Evolutionary conservation across 2,329 filamentous ascomycete genomes (phyloP).

Genomic region (Lithohypha guttulata): DNA sequence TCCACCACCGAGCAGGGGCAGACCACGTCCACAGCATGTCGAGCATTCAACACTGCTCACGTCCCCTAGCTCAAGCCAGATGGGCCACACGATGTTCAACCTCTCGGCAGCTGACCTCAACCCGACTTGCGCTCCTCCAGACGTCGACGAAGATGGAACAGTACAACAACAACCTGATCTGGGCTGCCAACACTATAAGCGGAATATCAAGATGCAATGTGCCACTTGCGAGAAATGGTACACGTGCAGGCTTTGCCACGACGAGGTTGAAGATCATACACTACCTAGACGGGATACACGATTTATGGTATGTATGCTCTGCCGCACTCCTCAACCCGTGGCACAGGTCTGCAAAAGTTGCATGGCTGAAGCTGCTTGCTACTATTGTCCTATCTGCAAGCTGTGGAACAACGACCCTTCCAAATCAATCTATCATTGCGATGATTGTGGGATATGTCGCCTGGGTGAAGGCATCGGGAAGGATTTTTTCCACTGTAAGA

Average conservation of each 20-base stretch:
- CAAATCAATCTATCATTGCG: constrained; percentile 91
- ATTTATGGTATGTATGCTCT: constrained; percentile 97
- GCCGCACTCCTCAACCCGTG: constrained; percentile 71
- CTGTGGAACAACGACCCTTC: constrained; percentile 89
- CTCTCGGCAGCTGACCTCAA: constrained; percentile 46
- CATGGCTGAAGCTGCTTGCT: constrained; percentile 66
- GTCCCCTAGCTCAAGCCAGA: constrained; percentile 24
- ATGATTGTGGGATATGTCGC: constrained; percentile 90
- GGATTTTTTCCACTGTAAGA: constrained; percentile 98
- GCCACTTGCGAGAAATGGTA: constrained; percentile 85
- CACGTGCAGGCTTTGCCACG: constrained; percentile 88
- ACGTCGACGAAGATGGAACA: constrained; percentile 35
- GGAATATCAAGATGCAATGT: constrained; percentile 94
- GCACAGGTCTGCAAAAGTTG: constrained; percentile 69
- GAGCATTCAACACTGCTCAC: constrained; percentile 25
- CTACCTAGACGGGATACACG: constrained; percentile 74
- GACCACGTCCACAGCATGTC: neutral
- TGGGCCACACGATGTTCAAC: constrained; percentile 28
- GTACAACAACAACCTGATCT: constrained; percentile 45
- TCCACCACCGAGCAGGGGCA: constrained; percentile 9
- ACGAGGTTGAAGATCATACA: constrained; percentile 66
- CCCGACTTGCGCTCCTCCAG: constrained; percentile 54
- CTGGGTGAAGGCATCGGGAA: constrained; percentile 85
- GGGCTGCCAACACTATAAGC: constrained; percentile 85
- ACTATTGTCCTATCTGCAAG: constrained; percentile 91